Evolutionary conservation across 2,329 filamentous ascomycete genomes (phyloP), one percentile per base, ranked within the genome.

Genomic region (Claviceps monticola): DNA sequence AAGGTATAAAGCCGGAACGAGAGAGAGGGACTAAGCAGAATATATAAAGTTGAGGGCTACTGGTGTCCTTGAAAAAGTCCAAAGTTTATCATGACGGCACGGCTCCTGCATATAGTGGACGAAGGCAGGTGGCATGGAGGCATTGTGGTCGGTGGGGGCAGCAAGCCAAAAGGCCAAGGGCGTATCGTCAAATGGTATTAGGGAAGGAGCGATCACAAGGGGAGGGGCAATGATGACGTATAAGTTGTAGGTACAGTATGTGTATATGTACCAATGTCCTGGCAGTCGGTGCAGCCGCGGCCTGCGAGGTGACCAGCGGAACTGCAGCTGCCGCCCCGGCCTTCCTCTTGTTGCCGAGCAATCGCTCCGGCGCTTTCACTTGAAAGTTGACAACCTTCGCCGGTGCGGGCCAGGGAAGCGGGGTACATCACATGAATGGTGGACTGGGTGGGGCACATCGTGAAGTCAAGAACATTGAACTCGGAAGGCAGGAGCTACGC

Each of bases 51-150:
- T 37, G 11, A 47, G 41, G 46, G 43, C 17, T 36, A 41, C 7
- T 41, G 47, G 38, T 29, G 29, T 46, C 17, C 29, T 34, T 34
- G 29, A n/a, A 21, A 23, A 46, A 38, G 29, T 38, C 34, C 14
- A 49, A 41, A 46, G 52, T 47, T 37, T 23, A 13, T 34, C 29
- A 54, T 52, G 53, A 50, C 53, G 53, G 39, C 42, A 52, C 46
- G 36, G 21, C 36, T n/a, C 3, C 46, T 38, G 26, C 39, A 45
- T 14, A 43, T 14, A 43, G 23, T 44, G 9, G 23, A 45, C 9
- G 23, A 46, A 19, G 45, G 45, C 45, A 37, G 23, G 42, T 8
- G 11, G 19, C 19, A 44, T 44, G 16, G 38, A 49, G 38, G 5
- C 46, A 36, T 21, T 16, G 34, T 11, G 14, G 36, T 19, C 23